phyloP scores from a whole-genome alignment of 164 flowering plant species.

The Saururus chinensis region DNA sequence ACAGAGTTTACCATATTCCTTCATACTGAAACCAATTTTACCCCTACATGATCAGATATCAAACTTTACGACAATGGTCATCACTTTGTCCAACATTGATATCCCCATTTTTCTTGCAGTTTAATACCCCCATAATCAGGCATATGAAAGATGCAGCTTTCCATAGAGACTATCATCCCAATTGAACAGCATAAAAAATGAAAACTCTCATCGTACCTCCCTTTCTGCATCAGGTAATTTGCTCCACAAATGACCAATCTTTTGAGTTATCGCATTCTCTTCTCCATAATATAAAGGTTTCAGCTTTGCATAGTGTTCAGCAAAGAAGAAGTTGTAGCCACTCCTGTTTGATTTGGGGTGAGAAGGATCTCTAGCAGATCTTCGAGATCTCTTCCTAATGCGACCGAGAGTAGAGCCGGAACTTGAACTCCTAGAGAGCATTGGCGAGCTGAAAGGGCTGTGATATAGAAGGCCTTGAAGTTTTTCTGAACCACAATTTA shows the following conservation, averaged over 20 bases:
- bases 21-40: too few relatives aligned
- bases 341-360: slow-evolving; percentile 48
- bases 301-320: slow-evolving; percentile 49
- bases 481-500: slow-evolving; percentile 42
- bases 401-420: slow-evolving; percentile 17
- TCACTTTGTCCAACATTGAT: neutral
- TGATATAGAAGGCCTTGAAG: slow-evolving; percentile 80
- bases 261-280: slow-evolving; percentile 43
- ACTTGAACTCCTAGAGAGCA: slow-evolving; percentile 18
- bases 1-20: neutral
- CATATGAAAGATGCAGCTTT: neutral
- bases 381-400: slow-evolving; percentile 32
- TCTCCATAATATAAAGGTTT: slow-evolving; percentile 37
- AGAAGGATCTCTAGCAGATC: slow-evolving; percentile 37
- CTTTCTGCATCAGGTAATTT: slow-evolving; percentile 51
- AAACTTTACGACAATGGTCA: too few relatives aligned
- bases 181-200: neutral
- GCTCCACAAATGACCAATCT: slow-evolving; percentile 50
- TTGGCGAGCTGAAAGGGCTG: slow-evolving; percentile 20
- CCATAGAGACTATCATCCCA: neutral
- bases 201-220: slow-evolving; percentile 24
- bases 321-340: slow-evolving; percentile 61
- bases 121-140: neutral
- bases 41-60: too few relatives aligned
- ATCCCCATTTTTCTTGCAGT: too few relatives aligned